Evolutionary conservation across 2,329 filamentous ascomycete species (phyloP).

Genomic region (Clonostachys rhizophaga): DNA sequence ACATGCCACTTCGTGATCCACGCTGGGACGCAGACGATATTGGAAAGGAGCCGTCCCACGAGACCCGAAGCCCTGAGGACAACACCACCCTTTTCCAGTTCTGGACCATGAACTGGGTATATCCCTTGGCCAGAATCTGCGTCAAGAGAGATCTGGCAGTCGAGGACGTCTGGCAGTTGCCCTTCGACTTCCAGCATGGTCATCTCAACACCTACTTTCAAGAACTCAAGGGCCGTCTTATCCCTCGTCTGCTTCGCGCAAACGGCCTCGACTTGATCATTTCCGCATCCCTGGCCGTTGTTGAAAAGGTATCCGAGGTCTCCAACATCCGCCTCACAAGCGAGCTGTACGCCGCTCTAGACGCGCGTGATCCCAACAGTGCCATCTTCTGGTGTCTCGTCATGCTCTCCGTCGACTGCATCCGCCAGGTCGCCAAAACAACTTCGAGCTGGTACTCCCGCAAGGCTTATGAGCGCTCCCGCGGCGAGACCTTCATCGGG

Average conservation of each 20-base stretch:
- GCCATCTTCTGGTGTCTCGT: conserved; percentile 28
- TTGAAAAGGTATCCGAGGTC: conserved; percentile 35
- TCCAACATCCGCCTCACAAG: conserved; percentile 30
- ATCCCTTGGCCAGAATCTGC: conserved; percentile 64
- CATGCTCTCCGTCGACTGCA: conserved; percentile 24
- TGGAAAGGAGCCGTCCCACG: conserved; percentile 18
- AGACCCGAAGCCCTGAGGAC: conserved; percentile 71
- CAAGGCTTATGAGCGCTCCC: conserved; percentile 75
- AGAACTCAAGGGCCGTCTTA: conserved; percentile 66
- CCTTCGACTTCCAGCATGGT: conserved; percentile 77
- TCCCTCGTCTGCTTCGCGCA: conserved; percentile 64
- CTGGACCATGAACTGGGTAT: conserved; percentile 81
- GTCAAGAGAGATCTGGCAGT: conserved; percentile 64
- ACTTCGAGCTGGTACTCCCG: conserved; percentile 71
- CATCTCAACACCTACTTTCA: conserved; percentile 72
- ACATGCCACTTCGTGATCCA: conserved; percentile 29
- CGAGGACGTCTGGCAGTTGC: conserved; percentile 76
- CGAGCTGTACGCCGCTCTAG: conserved; percentile 26
- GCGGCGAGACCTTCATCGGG: conserved; percentile 58
- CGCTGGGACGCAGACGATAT: conserved; percentile 23
- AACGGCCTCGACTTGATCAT: conserved; percentile 78
- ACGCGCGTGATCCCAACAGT: conserved; percentile 15
- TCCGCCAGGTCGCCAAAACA: conserved; percentile 26
- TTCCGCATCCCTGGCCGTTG: conserved; percentile 56
- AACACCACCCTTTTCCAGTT: conserved; percentile 77